Evolutionary conservation across 2,329 filamentous ascomycete genomes (phyloP).

Genomic region (Neofusicoccum cordaticola): DNA sequence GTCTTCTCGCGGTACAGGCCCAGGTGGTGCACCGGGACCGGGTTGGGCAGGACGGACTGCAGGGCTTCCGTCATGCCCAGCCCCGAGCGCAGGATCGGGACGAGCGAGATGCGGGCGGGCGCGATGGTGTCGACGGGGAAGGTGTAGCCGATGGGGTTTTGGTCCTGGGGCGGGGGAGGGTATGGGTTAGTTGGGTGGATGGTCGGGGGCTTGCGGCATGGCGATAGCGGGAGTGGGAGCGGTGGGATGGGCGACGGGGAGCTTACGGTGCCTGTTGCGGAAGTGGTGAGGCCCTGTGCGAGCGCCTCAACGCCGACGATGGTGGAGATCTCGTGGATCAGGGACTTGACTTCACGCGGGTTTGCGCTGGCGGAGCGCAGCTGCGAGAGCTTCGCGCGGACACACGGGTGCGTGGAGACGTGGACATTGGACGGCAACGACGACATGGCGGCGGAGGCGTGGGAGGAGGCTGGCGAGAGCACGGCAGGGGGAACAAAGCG

Average conservation of each 20-base stretch:
- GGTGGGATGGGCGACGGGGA: constrained; percentile 1
- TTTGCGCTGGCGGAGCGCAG: constrained; percentile 71
- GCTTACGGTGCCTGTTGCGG: constrained; percentile 63
- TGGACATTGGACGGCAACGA: constrained; percentile 59
- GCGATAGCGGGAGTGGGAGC: neutral
- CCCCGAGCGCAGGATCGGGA: constrained; percentile 90
- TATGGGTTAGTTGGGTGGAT: neutral
- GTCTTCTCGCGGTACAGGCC: constrained; percentile 89
- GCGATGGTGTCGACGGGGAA: constrained; percentile 66
- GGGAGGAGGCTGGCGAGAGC: neutral
- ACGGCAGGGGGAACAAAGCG: neutral
- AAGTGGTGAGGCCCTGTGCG: constrained; percentile 57
- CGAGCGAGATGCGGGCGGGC: constrained; percentile 70
- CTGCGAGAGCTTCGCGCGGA: constrained; percentile 84
- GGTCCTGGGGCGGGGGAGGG: constrained; percentile 53
- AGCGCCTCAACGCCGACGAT: constrained; percentile 83
- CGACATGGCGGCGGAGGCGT: constrained; percentile 26
- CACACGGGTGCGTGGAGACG: constrained; percentile 80
- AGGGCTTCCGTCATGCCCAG: constrained; percentile 88
- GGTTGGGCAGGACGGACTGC: constrained; percentile 73
- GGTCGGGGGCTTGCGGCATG: neutral
- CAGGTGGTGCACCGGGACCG: constrained; percentile 86
- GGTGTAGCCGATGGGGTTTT: constrained; percentile 73
- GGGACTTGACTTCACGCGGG: constrained; percentile 71
- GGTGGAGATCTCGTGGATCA: constrained; percentile 82